phyloP scores from a whole-genome alignment of 2,329 filamentous ascomycete species.

The Bipolaris zeicola region DNA sequence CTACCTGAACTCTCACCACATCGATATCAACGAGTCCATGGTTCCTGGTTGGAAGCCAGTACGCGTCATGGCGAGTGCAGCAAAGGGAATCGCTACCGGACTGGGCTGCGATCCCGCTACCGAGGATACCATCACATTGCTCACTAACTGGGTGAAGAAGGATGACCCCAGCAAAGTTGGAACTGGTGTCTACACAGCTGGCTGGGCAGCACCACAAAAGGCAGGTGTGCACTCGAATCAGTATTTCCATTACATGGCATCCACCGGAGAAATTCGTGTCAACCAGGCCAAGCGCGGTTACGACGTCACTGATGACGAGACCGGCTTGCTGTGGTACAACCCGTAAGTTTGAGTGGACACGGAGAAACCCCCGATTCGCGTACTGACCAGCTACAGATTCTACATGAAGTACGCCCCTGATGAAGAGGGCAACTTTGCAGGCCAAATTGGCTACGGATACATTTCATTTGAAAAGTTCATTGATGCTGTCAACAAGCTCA shows the following conservation, averaged over 20 bases:
- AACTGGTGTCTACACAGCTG: conserved; percentile 89
- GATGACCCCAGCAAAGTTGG: conserved; percentile 71
- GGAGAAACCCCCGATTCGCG: neutral
- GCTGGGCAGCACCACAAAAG: conserved; percentile 90
- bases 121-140: conserved; percentile 89
- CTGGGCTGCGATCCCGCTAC: conserved; percentile 81
- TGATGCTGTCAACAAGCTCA: conserved; percentile 79
- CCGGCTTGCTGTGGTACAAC: conserved; percentile 81
- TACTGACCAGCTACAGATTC: conserved; percentile 58
- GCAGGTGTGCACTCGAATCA: conserved; percentile 96
- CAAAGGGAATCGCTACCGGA: conserved; percentile 76
- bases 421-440: conserved; percentile 91
- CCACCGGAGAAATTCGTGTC: conserved; percentile 81
- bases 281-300: conserved; percentile 95
- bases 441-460: conserved; percentile 91
- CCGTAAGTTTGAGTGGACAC: conserved; percentile 58
- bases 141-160: conserved; percentile 85
- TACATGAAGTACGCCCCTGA: conserved; percentile 95
- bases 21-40: conserved; percentile 93
- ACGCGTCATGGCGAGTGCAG: conserved; percentile 77
- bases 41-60: conserved; percentile 79
- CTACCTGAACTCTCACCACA: conserved; percentile 93
- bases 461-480: conserved; percentile 96
- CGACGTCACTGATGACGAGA: conserved; percentile 84
- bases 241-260: conserved; percentile 93